Percentiles rank a stretch among this genome's conserved stretches.
These are phyloP conservation scores for Proliferodiscus dingleyae DNA, from an alignment of 2,329 filamentous ascomycete genomes.

Conservation along the genomic window DNA sequence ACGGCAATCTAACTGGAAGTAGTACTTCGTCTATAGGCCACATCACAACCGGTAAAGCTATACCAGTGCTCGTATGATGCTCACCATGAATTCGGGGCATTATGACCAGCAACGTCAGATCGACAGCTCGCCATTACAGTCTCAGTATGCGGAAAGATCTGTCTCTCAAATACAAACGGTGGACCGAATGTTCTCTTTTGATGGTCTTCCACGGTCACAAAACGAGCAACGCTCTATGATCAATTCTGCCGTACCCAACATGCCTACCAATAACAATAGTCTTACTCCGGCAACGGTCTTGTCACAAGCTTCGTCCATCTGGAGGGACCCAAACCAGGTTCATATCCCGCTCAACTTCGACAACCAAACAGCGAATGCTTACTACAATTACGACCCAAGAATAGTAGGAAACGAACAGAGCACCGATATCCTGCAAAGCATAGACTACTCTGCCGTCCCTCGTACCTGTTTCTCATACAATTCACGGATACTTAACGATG, in stretches of 20 bases:
- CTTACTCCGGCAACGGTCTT: slow-evolving; percentile 16
- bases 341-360: slow-evolving; percentile 11
- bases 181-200: slow-evolving; percentile 22
- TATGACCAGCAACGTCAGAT: slow-evolving; percentile 20
- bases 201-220: slow-evolving; percentile 22
- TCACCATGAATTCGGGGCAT: slow-evolving; percentile 26
- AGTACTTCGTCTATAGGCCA: slow-evolving; percentile 23
- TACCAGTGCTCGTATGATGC: slow-evolving; percentile 15
- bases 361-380: slow-evolving; percentile 14
- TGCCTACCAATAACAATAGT: slow-evolving; percentile 17
- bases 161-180: slow-evolving; percentile 15
- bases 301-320: slow-evolving; percentile 17
- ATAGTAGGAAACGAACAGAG: slow-evolving; percentile 14
- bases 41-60: slow-evolving; percentile 16
- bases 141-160: slow-evolving; percentile 20
- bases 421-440: slow-evolving; percentile 3
- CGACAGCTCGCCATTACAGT: slow-evolving; percentile 19
- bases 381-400: slow-evolving; percentile 20
- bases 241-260: slow-evolving; percentile 9
- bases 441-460: slow-evolving; percentile 14
- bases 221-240: slow-evolving; percentile 23
- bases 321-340: slow-evolving; percentile 14
- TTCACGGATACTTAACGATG: slow-evolving; percentile 10
- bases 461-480: slow-evolving; percentile 19
- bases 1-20: slow-evolving; percentile 24